Percentiles rank a stretch among this genome's conserved stretches.
These are phyloP conservation scores for Globisporangium paddicum DNA, from an alignment of 352 stramenopile species.

Conservation along the genomic window DNA sequence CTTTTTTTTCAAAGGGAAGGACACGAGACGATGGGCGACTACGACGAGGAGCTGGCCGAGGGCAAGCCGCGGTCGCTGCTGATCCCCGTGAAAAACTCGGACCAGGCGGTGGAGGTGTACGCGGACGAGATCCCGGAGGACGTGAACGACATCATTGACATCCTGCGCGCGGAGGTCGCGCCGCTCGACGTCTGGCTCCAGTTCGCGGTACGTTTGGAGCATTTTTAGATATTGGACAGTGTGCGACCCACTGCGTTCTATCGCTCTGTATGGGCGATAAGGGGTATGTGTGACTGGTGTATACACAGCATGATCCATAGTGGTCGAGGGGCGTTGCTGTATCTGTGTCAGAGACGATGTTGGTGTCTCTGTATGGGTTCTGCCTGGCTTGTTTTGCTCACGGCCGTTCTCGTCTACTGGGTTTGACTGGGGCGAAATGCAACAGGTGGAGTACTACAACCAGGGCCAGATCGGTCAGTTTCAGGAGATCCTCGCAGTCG, in stretches of 20 bases:
- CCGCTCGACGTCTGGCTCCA: constrained; percentile 90
- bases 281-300: background rate
- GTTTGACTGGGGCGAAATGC: background rate
- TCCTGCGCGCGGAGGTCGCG: constrained; percentile 87
- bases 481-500: constrained; percentile 81
- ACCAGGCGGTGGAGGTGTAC: constrained; percentile 89
- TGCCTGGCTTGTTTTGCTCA: background rate
- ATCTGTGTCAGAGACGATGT: background rate
- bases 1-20: no score
- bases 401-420: background rate
- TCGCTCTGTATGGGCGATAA: background rate
- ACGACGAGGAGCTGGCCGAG: constrained; percentile 11
- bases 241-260: background rate
- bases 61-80: constrained; percentile 67
- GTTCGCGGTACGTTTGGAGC: constrained; percentile 62
- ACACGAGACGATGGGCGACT: constrained; percentile 26
- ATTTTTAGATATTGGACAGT: background rate
- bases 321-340: background rate
- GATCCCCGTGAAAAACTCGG: constrained; percentile 89
- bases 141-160: constrained; percentile 91
- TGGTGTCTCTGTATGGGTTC: background rate
- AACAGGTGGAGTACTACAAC: constrained; percentile 88
- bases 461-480: constrained; percentile 77
- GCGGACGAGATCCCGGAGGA: constrained; percentile 87
- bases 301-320: background rate